phyloP scores from a whole-genome alignment of 768 basidiomycete species.

The Paxillus ammoniavirescens region DNA sequence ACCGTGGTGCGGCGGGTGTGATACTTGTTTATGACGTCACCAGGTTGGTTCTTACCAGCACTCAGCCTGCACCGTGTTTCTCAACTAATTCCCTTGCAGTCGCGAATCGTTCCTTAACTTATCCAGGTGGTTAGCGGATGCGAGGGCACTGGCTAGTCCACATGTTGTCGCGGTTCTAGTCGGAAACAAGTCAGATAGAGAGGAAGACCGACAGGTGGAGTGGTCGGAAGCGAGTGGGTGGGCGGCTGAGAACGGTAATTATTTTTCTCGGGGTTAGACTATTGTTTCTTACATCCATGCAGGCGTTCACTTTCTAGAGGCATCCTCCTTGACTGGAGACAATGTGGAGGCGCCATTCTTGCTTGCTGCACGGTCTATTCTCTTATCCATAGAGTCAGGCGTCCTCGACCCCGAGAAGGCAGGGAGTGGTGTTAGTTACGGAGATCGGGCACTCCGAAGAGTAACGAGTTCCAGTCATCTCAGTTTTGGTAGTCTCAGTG shows the following conservation, averaged over 20 bases:
- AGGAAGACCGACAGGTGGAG: slow-evolving; percentile 93
- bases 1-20: slow-evolving; percentile 90
- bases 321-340: slow-evolving; percentile 88
- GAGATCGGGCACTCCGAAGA: slow-evolving; percentile 87
- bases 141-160: slow-evolving; percentile 87
- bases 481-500: slow-evolving; percentile 81
- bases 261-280: slow-evolving; percentile 1
- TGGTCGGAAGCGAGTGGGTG: slow-evolving; percentile 93
- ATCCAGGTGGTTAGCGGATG: slow-evolving; percentile 89
- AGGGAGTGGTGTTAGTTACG: slow-evolving; percentile 95
- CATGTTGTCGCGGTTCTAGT: slow-evolving; percentile 88
- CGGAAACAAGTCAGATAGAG: slow-evolving; percentile 93
- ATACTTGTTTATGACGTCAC: slow-evolving; percentile 95
- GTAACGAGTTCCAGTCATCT: slow-evolving; percentile 89
- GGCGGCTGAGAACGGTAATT: slow-evolving; percentile 90
- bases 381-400: slow-evolving; percentile 89
- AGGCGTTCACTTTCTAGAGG: slow-evolving; percentile 94
- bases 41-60: slow-evolving; percentile 45
- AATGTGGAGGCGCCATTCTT: slow-evolving; percentile 95
- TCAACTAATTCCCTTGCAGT: slow-evolving; percentile 40
- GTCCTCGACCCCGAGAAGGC: slow-evolving; percentile 89
- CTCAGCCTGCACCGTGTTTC: not conserved
- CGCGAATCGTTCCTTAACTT: slow-evolving; percentile 85
- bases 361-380: slow-evolving; percentile 80
- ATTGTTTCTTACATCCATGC: not conserved